Evolutionary conservation across 2,329 filamentous ascomycete species (phyloP), one percentile per base, ranked within the genome.

Genomic region (Alternaria incomplexa): DNA sequence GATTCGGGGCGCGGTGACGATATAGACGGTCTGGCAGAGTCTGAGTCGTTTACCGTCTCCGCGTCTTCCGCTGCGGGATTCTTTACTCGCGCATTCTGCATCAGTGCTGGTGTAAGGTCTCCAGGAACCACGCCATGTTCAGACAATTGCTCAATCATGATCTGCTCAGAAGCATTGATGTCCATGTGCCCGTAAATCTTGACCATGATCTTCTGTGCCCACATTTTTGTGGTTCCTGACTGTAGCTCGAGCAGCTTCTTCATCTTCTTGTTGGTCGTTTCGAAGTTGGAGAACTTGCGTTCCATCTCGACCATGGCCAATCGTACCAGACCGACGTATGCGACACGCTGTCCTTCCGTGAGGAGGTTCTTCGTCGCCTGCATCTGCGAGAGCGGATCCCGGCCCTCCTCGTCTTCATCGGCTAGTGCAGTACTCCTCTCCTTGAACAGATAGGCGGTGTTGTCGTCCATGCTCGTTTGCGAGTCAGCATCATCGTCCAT

Each of bases 171-270:
- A 22, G 90, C 85, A 74, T 90, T 93, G 73, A 99, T 96, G 63
- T 99, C 96, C 96, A 99, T 99, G 80, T 99, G 96, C 12, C 89
- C 84, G 79, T 98, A 99, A 12, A 99, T 80, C 23, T 95, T 89
- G 63, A 97, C 89, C 94, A 99, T 99, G 87, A 97, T 97, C 83
- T 96, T 96, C 79, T 99, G 96, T 60, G 92, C 90, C 95, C 95
- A 99, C 91, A 97, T 97, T 80, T 91, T 91, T 83, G 92, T 90
- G 36, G 90, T 88, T 79, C 97, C 96, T 11, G 89, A 83, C 0
- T 91, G 88, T 64, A 90, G 82, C 28, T 87, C 85, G 11, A 93
- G 78, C 46, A 89, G 83, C 78, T 95, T 97, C 80, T 91, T 96
- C 2, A 88, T 86, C 45, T 85, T 87, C 72, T 86, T 92, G 3